A percentile compares a stretch with the other conserved stretches of the same genome.
These are phyloP conservation scores for Passiflora organensis DNA, from an alignment of 345 rosid species.

Conservation along the genomic window DNA sequence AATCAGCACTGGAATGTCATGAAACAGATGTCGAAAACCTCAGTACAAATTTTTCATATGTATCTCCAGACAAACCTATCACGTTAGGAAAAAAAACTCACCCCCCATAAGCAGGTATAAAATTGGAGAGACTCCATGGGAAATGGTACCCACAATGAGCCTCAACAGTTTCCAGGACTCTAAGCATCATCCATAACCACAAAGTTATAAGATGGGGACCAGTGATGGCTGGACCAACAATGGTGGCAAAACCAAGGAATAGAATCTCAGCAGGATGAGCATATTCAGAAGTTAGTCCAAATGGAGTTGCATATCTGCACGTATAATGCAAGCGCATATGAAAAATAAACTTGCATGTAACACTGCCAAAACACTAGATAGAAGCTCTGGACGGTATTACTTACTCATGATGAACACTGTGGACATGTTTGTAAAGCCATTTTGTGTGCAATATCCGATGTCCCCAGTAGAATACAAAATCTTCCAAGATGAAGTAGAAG, in stretches of 20 bases:
- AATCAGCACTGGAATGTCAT: conserved; percentile 65
- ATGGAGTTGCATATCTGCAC: conserved; percentile 95
- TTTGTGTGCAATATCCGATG: conserved; percentile 86
- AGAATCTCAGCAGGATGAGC: conserved; percentile 96
- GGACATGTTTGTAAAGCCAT: conserved; percentile 96
- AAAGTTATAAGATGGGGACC: conserved; percentile 91
- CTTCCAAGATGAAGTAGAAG: conserved; percentile 94
- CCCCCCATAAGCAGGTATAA: conserved; percentile 93
- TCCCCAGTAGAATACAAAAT: conserved; percentile 98
- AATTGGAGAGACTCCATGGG: conserved; percentile 94
- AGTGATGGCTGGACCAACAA: conserved; percentile 89
- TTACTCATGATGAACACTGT: conserved; percentile 98
- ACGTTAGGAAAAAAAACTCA: conserved; percentile 35
- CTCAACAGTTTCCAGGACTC: conserved; percentile 96
- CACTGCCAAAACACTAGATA: background rate
- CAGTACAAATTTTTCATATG: background rate
- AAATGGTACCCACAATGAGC: conserved; percentile 99
- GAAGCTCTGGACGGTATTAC: conserved; percentile 22
- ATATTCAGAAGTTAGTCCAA: conserved; percentile 93
- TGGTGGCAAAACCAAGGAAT: conserved; percentile 92
- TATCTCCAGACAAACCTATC: background rate
- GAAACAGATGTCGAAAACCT: conserved; percentile 4
- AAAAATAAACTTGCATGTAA: conserved; percentile 6
- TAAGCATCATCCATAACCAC: conserved; percentile 90
- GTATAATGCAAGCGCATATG: conserved; percentile 6